Base-by-base conservation (phyloP, 768 basidiomycete species). In the Pleurotus tuoliensis region DNA sequence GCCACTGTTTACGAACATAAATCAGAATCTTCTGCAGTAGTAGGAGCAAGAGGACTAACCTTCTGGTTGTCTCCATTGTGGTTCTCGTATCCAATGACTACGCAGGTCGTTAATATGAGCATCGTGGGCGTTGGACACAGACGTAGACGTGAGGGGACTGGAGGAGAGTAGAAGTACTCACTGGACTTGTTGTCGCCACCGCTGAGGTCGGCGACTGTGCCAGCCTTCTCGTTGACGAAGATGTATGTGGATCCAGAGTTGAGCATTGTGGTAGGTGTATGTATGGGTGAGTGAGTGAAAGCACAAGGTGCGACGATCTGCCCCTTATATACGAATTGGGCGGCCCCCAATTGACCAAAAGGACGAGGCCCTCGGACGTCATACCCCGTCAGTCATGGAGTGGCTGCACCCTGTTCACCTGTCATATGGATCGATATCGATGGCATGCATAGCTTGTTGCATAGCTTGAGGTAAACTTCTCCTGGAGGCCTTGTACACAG, bases 181-280 rank as follows among this genome's bases (percentile, higher is more conserved):
- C 74, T 65, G 47, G 74, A 70, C 1, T 48, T 47, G 58, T 72
- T 66, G 55, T 78, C 73, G 34, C 55, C 68, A 13, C 75, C 77
- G 12, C 74, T 77, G 58, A 81, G 75, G 62, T 81, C 79, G 34
- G 78, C 49, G 38, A 69, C 72, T 13, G 73, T 79, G 3, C 67
- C 68, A 13, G 68, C 69, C 64, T 80, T 68, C 55, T 58, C 66
- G 69, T 81, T 81, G 56, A 48, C 59, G 58, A 81, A 66, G 43
- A 55, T 66, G 64, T 79, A 79, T 3, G 39, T 62, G 5, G n/a
- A 39, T 34, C 30, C 30, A 9, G 30, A 34, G 30, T 34, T 34
- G 30, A 34, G 9, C 30, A 34, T 34, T 11, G 30, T 11, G 20
- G 18, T 53, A 6, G 5, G 12, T n/a, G 16, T 39, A 12, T 30